Conservation (phyloP, 108 stramenopile genomes). For the Stephanodiscus minutulus region DNA sequence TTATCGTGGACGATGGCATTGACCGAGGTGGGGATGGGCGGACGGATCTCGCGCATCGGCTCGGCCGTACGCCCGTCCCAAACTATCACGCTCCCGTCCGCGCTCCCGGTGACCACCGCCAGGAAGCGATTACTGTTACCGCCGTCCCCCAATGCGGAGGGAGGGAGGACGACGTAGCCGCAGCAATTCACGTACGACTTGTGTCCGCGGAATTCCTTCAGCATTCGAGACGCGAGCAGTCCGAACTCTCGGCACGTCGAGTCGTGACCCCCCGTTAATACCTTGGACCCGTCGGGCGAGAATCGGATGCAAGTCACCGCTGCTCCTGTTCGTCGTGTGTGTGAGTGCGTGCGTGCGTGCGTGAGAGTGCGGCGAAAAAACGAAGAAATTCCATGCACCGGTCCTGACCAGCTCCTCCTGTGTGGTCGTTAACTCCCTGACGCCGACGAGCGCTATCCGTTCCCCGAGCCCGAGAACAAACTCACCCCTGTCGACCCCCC, state of each 20-base stretch:
- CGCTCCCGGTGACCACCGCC: conserved; percentile 81
- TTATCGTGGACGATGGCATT: conserved; percentile 28
- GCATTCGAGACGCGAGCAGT: conserved; percentile 64
- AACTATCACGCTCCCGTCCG: conserved; percentile 91
- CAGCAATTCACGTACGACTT: conserved; percentile 80
- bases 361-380: no score
- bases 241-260: conserved; percentile 77
- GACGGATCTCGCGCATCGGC: conserved; percentile 55
- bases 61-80: conserved; percentile 86
- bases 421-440: no score
- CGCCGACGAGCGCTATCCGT: no score
- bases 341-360: no score
- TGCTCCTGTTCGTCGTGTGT: conserved; percentile 15
- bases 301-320: conserved; percentile 66
- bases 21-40: conserved; percentile 34
- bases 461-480: no score
- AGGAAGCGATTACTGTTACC: conserved; percentile 16
- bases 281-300: conserved; percentile 62
- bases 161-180: conserved; percentile 46
- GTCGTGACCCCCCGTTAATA: conserved; percentile 78
- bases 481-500: conserved; percentile 27
- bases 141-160: not conserved
- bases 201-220: conserved; percentile 92
- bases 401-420: no score
- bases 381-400: no score